Evolutionary conservation across 176 grass and related monocot genomes (phyloP), one percentile per base, ranked within the genome.

Genomic region (Calamus simplicifolius): DNA sequence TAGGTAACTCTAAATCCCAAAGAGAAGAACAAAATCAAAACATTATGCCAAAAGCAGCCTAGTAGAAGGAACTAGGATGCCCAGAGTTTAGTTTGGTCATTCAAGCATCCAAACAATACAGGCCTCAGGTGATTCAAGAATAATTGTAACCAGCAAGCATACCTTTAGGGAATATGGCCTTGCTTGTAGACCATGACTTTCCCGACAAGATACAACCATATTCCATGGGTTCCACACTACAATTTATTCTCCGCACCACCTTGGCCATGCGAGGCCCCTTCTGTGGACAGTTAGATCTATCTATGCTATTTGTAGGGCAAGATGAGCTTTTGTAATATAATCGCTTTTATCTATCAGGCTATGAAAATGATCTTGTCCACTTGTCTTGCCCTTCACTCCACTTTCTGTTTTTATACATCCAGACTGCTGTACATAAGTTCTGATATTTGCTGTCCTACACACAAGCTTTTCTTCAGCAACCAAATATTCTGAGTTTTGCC

Each of bases 131-230:
- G 35, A 43, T 43, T 43, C 35, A 43, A 43, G 12, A 43, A 43
- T 43, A 43, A 6, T 13, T 12, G 8, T 17, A 15, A 17, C 50
- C 50, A 16, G 51, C 27, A 80, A 69, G 67, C 54, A 69, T 80
- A 97, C 87, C 92, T 97, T 91, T 91, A 6, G 87, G 87, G 58
- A 90, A 97, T 58, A 97, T 91, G 65, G 72, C 69, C 78, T 87
- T 83, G 72, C 58, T 64, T 54, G 80, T 77, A 68, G 80, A 91
- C 87, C 92, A 97, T 64, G 69, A 56, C 12, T 67, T 90, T 70
- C 87, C 78, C 69, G 78, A 88, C 64, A 88, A 61, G 14, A 85
- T 79, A 48, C 61, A 30, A 59, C 92, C 92, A 85, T 88, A 80
- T 62, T 91, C 87, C 29, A 97, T 59, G 82, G 69, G 80, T 77